These are phyloP conservation scores for Leucocoprinus birnbaumii DNA, from an alignment of 768 basidiomycete genomes.

Conservation along the genomic window DNA sequence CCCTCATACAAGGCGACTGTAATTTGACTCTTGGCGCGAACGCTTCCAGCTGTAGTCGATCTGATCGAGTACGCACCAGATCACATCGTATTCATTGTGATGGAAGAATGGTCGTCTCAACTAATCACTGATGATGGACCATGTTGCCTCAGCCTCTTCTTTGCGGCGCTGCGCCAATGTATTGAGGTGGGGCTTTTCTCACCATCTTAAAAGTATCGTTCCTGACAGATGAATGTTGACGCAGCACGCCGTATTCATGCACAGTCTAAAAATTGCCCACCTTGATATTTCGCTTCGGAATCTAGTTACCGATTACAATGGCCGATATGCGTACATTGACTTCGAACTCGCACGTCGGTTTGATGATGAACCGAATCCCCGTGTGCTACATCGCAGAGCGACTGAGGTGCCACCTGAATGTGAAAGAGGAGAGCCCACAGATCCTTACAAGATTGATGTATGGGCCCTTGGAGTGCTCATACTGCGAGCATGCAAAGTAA, in stretches of 20 bases:
- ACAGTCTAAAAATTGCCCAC: constrained; percentile 61
- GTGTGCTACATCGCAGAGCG: constrained; percentile 43
- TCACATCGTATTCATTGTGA: constrained; percentile 63
- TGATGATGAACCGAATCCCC: constrained; percentile 31
- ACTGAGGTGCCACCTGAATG: constrained; percentile 75
- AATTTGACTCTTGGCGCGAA: neutral
- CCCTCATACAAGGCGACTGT: neutral
- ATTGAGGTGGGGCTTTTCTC: constrained; percentile 50
- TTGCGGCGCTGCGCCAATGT: constrained; percentile 59
- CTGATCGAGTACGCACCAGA: constrained; percentile 53
- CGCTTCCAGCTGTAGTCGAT: constrained; percentile 58
- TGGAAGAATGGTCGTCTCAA: constrained; percentile 78
- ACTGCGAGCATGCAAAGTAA: constrained; percentile 62
- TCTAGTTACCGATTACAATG: constrained; percentile 61
- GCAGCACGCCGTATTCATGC: constrained; percentile 72
- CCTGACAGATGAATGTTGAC: neutral
- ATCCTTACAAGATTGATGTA: constrained; percentile 73
- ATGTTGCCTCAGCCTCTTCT: constrained; percentile 48
- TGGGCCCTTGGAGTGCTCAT: constrained; percentile 71
- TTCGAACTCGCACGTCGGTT: constrained; percentile 65
- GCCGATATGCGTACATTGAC: constrained; percentile 71
- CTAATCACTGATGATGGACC: constrained; percentile 48
- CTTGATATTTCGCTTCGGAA: constrained; percentile 73
- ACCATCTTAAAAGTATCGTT: neutral
- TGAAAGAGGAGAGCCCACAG: constrained; percentile 42